These are phyloP conservation scores for Bipolaris victoriae DNA, from an alignment of 2,329 filamentous ascomycete genomes.

Conservation along the genomic window DNA sequence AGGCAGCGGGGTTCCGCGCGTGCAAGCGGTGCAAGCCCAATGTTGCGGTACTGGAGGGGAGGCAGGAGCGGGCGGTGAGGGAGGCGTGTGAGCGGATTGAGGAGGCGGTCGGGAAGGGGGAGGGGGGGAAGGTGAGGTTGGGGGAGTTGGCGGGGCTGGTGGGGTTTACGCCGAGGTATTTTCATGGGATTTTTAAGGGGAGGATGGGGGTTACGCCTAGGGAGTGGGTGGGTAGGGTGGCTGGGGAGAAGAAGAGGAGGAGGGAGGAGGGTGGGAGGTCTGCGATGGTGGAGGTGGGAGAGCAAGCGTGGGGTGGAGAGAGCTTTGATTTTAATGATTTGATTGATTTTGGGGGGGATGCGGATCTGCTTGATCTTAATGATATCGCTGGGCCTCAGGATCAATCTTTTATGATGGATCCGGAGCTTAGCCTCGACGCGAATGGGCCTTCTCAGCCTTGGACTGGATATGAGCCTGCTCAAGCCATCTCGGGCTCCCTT, in stretches of 20 bases:
- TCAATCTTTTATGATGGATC: conserved; percentile 16
- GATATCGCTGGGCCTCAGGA: conserved; percentile 12
- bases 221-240: conserved; percentile 44
- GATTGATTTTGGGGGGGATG: conserved; percentile 29
- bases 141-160: conserved; percentile 58
- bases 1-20: conserved; percentile 58
- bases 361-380: conserved; percentile 11
- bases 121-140: conserved; percentile 43
- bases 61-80: conserved; percentile 53
- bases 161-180: conserved; percentile 63
- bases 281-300: too few species aligned
- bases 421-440: conserved; percentile 25
- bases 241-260: conserved; percentile 17
- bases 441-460: conserved; percentile 22
- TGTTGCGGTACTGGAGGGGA: conserved; percentile 49
- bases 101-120: conserved; percentile 26
- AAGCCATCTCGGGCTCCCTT: background rate
- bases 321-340: conserved; percentile 38
- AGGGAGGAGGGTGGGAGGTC: background rate
- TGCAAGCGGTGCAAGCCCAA: conserved; percentile 65
- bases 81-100: conserved; percentile 46
- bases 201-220: conserved; percentile 61
- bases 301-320: conserved; percentile 24
- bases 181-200: conserved; percentile 65
- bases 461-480: conserved; percentile 14